phyloP scores from a whole-genome alignment of 768 basidiomycete genomes.

The Kwoniella heveanensis region DNA sequence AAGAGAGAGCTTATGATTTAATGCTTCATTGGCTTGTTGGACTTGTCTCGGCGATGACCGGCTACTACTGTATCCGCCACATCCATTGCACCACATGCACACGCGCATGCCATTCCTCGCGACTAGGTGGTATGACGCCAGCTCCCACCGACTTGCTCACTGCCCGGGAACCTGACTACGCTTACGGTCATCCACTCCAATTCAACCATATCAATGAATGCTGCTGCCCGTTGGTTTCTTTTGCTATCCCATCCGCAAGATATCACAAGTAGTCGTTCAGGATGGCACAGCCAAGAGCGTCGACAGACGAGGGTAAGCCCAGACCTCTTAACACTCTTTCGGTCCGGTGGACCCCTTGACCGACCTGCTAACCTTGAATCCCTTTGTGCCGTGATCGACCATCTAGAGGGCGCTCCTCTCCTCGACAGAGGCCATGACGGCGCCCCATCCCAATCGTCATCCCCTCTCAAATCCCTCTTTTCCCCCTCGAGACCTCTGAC shows the following conservation, averaged over 20 bases:
- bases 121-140: not conserved
- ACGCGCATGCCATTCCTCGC: not conserved
- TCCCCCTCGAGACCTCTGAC: conserved; percentile 61
- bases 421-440: conserved; percentile 32
- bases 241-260: not conserved
- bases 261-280: not conserved
- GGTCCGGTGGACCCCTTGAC: not conserved
- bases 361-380: not conserved
- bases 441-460: conserved; percentile 22
- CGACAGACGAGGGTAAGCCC: conserved; percentile 54
- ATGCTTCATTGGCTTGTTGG: too few relatives aligned
- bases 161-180: too few relatives aligned
- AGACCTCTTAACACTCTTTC: not conserved
- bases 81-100: not conserved
- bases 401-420: conserved; percentile 53
- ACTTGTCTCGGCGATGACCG: not conserved
- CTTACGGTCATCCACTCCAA: not conserved
- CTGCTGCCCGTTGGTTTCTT: too few relatives aligned
- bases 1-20: too few relatives aligned
- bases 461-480: conserved; percentile 8
- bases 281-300: conserved; percentile 52
- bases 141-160: not conserved
- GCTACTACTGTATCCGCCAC: conserved; percentile 1
- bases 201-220: not conserved
- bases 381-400: not conserved